Evolutionary conservation across 495 filamentous ascomycete genomes (phyloP).

Genomic region (Polyplosphaeria fusca): DNA sequence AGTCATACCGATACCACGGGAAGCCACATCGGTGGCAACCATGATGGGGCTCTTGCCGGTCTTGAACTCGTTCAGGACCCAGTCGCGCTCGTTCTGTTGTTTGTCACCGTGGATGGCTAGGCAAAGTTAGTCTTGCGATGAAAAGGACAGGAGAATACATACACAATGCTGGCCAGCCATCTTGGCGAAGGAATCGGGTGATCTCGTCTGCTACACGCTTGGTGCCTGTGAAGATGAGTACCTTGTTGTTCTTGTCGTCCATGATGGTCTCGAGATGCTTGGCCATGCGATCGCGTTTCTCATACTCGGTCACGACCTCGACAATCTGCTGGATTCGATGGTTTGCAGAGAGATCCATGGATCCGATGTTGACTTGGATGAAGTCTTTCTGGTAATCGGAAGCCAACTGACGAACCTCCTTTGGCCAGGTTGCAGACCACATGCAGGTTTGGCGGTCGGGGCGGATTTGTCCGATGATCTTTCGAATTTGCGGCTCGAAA

Average conservation of each 20-base stretch:
- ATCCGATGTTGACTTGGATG: constrained; percentile 99
- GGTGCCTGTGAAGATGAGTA: constrained; percentile 93
- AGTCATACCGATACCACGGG: constrained; percentile 99
- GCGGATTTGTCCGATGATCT: constrained; percentile 95
- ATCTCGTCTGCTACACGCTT: constrained; percentile 99
- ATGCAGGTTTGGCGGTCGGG: constrained; percentile 99
- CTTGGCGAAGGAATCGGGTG: constrained; percentile 95
- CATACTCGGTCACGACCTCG: constrained; percentile 90
- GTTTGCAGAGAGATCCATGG: constrained; percentile 93
- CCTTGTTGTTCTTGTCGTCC: constrained; percentile 91
- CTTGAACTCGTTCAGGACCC: constrained; percentile 99
- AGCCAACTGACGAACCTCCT: constrained; percentile 95
- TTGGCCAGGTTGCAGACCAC: constrained; percentile 99
- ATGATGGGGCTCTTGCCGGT: constrained; percentile 92
- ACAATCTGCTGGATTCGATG: constrained; percentile 98
- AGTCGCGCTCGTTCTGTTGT: constrained; percentile 98
- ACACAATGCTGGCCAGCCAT: constrained; percentile 98
- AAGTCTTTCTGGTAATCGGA: constrained; percentile 92
- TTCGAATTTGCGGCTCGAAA: constrained; percentile 86
- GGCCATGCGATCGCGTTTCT: constrained; percentile 96
- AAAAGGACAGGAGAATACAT: constrained; percentile 48
- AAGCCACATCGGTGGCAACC: constrained; percentile 98
- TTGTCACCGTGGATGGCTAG: constrained; percentile 98
- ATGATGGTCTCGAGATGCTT: constrained; percentile 98
- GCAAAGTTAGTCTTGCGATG: constrained; percentile 51